Evolutionary conservation across 768 basidiomycete genomes (phyloP).

Genomic region (Brasilioporus rufonigricans): DNA sequence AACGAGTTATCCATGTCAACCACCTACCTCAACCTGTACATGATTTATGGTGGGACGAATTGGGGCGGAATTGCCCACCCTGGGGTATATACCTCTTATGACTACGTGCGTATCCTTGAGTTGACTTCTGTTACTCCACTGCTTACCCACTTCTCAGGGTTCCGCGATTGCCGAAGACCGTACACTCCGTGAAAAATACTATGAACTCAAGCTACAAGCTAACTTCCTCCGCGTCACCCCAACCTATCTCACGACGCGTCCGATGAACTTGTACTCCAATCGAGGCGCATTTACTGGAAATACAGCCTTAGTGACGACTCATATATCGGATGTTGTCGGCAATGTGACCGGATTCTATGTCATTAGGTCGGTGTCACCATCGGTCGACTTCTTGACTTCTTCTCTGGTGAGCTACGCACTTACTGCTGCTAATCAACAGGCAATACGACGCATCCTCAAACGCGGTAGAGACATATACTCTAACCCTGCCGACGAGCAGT

Average conservation of each 20-base stretch:
- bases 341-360: constrained; percentile 47
- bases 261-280: constrained; percentile 39
- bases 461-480: constrained; percentile 28
- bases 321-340: constrained; percentile 46
- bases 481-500: constrained; percentile 45
- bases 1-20: constrained; percentile 19
- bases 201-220: constrained; percentile 51
- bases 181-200: constrained; percentile 51
- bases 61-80: constrained; percentile 58
- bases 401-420: not conserved
- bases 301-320: constrained; percentile 47
- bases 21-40: constrained; percentile 43
- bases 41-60: constrained; percentile 64
- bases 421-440: constrained; percentile 10
- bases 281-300: constrained; percentile 50
- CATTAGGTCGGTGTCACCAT: constrained; percentile 21
- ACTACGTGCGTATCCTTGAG: constrained; percentile 39
- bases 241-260: constrained; percentile 47
- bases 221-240: constrained; percentile 51
- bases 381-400: not conserved
- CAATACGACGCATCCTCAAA: constrained; percentile 14
- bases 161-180: constrained; percentile 51
- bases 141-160: constrained; percentile 32
- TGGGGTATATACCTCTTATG: constrained; percentile 59
- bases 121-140: not conserved